phyloP scores from a whole-genome alignment of 306 rosid species.

The Medicago arabica region DNA sequence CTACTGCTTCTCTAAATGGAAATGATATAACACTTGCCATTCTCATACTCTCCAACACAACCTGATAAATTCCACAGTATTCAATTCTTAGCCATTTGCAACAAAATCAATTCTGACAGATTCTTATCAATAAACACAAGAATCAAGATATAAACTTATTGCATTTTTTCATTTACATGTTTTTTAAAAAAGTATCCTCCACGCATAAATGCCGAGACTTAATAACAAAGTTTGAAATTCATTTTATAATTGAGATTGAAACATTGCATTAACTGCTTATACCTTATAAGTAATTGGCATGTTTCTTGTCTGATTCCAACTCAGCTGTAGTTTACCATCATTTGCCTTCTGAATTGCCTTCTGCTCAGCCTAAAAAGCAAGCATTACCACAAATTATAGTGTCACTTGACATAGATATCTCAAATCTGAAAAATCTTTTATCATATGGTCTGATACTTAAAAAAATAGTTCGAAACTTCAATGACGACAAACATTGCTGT shows the following conservation, averaged over 20 bases:
- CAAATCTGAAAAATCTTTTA: too few species aligned
- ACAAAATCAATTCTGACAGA: too few species aligned
- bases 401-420: background rate
- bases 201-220: background rate
- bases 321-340: constrained; percentile 55
- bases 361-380: constrained; percentile 70
- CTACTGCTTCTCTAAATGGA: constrained; percentile 88
- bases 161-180: too few species aligned
- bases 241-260: background rate
- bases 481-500: background rate
- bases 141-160: background rate
- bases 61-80: constrained; percentile 56
- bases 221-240: background rate
- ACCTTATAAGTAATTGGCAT: constrained; percentile 83
- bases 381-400: constrained; percentile 39
- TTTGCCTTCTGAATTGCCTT: constrained; percentile 56
- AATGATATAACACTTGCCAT: constrained; percentile 92
- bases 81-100: background rate
- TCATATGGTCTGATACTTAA: too few species aligned
- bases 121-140: too few species aligned
- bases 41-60: constrained; percentile 85
- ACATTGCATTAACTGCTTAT: background rate
- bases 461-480: background rate
- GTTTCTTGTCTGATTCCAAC: constrained; percentile 76
- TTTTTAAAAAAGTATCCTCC: background rate